A percentile compares a stretch with the other conserved stretches of the same genome.
These are phyloP conservation scores for Penicillium cinerascens DNA, from an alignment of 495 filamentous ascomycete species.

Conservation along the genomic window DNA sequence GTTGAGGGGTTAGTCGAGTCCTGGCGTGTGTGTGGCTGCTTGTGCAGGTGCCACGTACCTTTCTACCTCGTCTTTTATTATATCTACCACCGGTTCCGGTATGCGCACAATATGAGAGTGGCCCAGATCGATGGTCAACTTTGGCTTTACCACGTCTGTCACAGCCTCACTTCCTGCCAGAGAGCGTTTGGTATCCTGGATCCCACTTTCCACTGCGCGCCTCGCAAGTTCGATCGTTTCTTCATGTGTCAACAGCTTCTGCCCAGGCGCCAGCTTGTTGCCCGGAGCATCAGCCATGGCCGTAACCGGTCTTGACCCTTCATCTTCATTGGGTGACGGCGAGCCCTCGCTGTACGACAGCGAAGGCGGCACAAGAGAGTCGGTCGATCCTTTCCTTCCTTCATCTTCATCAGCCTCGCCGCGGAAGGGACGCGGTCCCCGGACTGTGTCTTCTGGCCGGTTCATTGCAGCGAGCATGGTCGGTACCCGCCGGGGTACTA, in stretches of 20 bases:
- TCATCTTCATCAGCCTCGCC: conserved; percentile 36
- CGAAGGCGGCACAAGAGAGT: conserved; percentile 21
- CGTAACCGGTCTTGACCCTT: conserved; percentile 29
- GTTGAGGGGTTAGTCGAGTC: conserved; percentile 2
- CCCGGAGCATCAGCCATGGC: conserved; percentile 25
- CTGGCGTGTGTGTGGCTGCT: background rate
- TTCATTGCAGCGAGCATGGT: conserved; percentile 39
- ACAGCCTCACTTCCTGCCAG: conserved; percentile 65
- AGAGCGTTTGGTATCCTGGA: conserved; percentile 65
- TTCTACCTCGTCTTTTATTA: conserved; percentile 90
- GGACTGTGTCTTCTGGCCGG: conserved; percentile 39
- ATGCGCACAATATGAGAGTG: conserved; percentile 75
- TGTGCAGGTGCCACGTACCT: conserved; percentile 52
- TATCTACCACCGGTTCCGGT: conserved; percentile 84
- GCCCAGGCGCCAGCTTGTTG: conserved; percentile 19
- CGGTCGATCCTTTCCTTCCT: conserved; percentile 18
- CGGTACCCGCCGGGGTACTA: background rate
- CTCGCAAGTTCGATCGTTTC: conserved; percentile 57
- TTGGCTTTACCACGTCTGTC: conserved; percentile 65
- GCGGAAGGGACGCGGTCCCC: conserved; percentile 32
- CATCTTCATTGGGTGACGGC: conserved; percentile 33
- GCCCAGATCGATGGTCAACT: conserved; percentile 85
- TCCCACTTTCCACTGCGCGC: conserved; percentile 63
- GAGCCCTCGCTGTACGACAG: conserved; percentile 28
- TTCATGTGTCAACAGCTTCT: conserved; percentile 34